Evolutionary conservation across 345 rosid genomes (phyloP), one percentile per base, ranked within the genome.

Genomic region (Sonneratia alba): DNA sequence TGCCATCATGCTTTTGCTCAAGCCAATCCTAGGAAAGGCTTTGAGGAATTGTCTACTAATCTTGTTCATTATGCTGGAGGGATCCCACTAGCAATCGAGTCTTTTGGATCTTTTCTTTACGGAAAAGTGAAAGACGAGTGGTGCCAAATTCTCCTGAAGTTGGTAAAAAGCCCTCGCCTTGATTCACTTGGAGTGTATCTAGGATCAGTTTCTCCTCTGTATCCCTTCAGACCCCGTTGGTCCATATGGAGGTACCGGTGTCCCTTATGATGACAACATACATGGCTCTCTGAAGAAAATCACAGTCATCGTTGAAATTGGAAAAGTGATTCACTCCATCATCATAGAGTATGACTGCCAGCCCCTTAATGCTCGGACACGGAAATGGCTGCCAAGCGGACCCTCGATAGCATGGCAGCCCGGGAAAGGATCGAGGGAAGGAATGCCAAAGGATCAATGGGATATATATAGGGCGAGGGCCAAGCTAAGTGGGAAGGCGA

Each of bases 301-400:
- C 45, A 34, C 8, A 14, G 45, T 34, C 62, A 21, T 34, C 13
- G 0, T 11, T 2, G 38, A 55, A 48, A 27, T 27, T 27, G 32
- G 32, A 27, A 5, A 3, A 1, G 27, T 6, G 53, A 49, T 69
- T 69, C 22, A 18, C 7, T 27, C 62, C 3, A 69, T 69, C 38
- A 34, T 7, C n/a, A 1, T 49, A 15, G 71, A 69, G 71, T 69
- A 69, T 7, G 72, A n/a, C n/a, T n/a, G n/a, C n/a, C n/a, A n/a
- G n/a, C n/a, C n/a, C n/a, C n/a, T n/a, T n/a, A n/a, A n/a, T n/a
- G n/a, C n/a, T n/a, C n/a, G n/a, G n/a, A n/a, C n/a, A n/a, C n/a
- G n/a, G n/a, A n/a, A n/a, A n/a, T n/a, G n/a, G n/a, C n/a, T n/a
- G n/a, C n/a, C n/a, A n/a, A n/a, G n/a, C n/a, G n/a, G n/a, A n/a